A percentile compares a stretch with the other conserved stretches of the same genome.
Evolutionary conservation across 2,329 filamentous ascomycete species (phyloP).

Genomic region (Talaromyces sp.): DNA sequence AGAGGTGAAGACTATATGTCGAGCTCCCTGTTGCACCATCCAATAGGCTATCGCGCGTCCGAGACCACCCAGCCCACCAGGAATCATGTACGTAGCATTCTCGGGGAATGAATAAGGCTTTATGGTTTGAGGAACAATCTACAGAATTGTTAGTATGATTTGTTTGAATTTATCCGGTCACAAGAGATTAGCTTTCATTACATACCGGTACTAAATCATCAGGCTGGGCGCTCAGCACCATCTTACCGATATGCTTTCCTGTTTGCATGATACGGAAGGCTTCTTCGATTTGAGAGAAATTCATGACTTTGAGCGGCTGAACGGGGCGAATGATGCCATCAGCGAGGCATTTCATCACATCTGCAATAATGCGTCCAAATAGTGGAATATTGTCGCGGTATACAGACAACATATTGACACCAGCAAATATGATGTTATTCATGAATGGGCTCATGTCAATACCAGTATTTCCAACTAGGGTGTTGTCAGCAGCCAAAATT

Average conservation of each 20-base stretch:
- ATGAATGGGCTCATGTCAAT: neutral
- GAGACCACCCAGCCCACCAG: conserved; percentile 20
- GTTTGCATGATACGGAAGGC: neutral
- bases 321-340: conserved; percentile 15
- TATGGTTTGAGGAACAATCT: neutral
- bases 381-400: neutral
- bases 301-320: conserved; percentile 13
- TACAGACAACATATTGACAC: neutral
- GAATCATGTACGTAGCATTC: neutral
- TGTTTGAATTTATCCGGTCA: neutral
- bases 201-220: neutral
- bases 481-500: neutral
- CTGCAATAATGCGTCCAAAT: neutral
- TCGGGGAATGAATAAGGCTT: neutral
- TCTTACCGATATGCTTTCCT: neutral
- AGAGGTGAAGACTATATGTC: conserved; percentile 30
- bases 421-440: neutral
- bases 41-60: conserved; percentile 30
- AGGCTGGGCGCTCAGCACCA: neutral
- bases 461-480: neutral
- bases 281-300: neutral
- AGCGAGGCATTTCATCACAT: neutral
- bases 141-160: neutral
- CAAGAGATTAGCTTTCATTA: neutral
- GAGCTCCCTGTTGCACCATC: conserved; percentile 31